These are phyloP conservation scores for Pleurotus eryngii DNA, from an alignment of 768 basidiomycete genomes.

Conservation along the genomic window DNA sequence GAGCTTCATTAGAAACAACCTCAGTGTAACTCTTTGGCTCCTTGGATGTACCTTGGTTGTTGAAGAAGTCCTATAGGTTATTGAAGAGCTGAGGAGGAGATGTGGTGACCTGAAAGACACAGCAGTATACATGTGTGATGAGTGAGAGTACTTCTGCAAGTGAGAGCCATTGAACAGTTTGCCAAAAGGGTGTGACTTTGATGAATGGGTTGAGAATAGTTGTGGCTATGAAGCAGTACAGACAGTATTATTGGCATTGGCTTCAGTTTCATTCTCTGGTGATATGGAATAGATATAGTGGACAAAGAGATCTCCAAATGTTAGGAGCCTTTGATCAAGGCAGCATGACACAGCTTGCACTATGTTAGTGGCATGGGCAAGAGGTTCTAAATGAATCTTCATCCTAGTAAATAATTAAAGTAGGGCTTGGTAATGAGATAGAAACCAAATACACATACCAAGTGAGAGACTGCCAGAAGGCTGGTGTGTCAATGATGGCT, in stretches of 20 bases:
- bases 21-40: background rate
- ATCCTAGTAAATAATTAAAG: background rate
- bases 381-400: constrained; percentile 19
- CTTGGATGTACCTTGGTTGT: background rate
- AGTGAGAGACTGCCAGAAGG: constrained; percentile 28
- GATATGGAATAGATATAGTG: constrained; percentile 7
- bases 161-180: background rate
- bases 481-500: constrained; percentile 19
- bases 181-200: background rate
- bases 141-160: no score
- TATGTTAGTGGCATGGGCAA: constrained; percentile 23
- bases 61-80: constrained; percentile 1
- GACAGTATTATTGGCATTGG: background rate
- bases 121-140: background rate
- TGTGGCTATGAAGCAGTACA: background rate
- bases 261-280: constrained; percentile 12
- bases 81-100: background rate
- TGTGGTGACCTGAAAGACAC: background rate
- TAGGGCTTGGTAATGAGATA: no score
- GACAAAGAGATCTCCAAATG: constrained; percentile 18
- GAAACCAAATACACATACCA: constrained; percentile 14
- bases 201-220: constrained; percentile 8
- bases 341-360: constrained; percentile 18
- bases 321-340: constrained; percentile 21
- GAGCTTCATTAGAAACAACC: background rate